Evolutionary conservation across 257 asterid genomes (phyloP), one percentile per base, ranked within the genome.

Genomic region (Asclepias syriaca): DNA sequence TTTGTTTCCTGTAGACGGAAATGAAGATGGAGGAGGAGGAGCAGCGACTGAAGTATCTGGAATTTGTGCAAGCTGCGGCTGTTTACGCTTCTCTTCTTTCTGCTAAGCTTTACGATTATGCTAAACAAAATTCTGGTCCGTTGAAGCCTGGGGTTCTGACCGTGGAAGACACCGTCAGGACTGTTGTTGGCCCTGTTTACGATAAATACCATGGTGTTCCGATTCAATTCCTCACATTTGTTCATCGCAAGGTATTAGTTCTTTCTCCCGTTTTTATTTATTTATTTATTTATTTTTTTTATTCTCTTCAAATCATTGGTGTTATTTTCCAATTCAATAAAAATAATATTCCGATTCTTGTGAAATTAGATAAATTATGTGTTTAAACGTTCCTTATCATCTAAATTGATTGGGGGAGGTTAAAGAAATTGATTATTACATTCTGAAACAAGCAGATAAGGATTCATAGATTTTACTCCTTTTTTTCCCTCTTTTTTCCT

Each of bases 91-190:
- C 86, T 68, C 37, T 90, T 74, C 83, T 61, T 80, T 85, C 90
- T 22, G 88, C 89, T 15, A 90, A 81, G 71, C 78, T 89, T 43
- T 90, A 93, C 82, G 73, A 46, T 68, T 88, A 80, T 76, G 96
- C 97, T 22, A 90, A 89, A 87, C 92, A 88, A 72, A 90, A 86
- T 40, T 87, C 97, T 1, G 98, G 98, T 22, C 97, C 97, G 5
- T 80, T 93, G 80, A 91, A 91, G 81, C 88, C 93, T 71, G 83
- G 98, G 8, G 94, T 93, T 51, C 79, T 88, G 74, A 75, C 90
- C 71, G 90, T 91, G 7, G 98, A 93, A 87, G 94, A 89, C 74
- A 91, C 96, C 34, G 98, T 93, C 27, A 91, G 82, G 85, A 83
- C 88, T 29, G 91, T 88, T 13, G 96, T 90, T 4, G 88, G 89